Evolutionary conservation across 352 stramenopile species (phyloP).

Genomic region (Globisporangium cylindrosporum): DNA sequence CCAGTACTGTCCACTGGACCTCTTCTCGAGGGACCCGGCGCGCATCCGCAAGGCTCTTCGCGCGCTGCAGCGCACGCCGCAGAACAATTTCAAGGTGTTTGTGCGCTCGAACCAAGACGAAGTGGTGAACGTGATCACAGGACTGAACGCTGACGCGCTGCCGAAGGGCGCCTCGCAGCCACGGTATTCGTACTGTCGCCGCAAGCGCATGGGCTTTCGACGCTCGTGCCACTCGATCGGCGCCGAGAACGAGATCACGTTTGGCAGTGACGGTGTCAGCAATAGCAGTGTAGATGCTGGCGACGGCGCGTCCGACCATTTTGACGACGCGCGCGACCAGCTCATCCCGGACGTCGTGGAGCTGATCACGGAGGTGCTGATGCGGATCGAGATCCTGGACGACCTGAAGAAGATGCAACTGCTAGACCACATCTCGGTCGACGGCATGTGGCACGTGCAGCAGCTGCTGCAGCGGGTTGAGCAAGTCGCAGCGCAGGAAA

Average conservation of each 20-base stretch:
- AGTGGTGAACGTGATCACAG: slow-evolving; percentile 78
- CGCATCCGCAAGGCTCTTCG: slow-evolving; percentile 61
- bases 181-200: slow-evolving; percentile 64
- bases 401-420: slow-evolving; percentile 84
- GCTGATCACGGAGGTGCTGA: slow-evolving; percentile 71
- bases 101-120: slow-evolving; percentile 76
- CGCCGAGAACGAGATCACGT: slow-evolving; percentile 41
- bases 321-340: slow-evolving; percentile 29
- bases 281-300: neutral
- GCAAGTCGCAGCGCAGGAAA: slow-evolving; percentile 15
- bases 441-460: slow-evolving; percentile 72
- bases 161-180: slow-evolving; percentile 64
- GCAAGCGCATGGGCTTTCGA: slow-evolving; percentile 74
- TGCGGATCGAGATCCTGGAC: slow-evolving; percentile 67
- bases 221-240: slow-evolving; percentile 76
- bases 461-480: slow-evolving; percentile 44
- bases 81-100: slow-evolving; percentile 91
- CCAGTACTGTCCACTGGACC: slow-evolving; percentile 77
- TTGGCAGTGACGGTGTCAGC: neutral
- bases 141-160: slow-evolving; percentile 59
- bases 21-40: slow-evolving; percentile 67
- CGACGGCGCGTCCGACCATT: slow-evolving; percentile 20
- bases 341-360: slow-evolving; percentile 70
- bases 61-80: slow-evolving; percentile 72
- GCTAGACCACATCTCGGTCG: slow-evolving; percentile 77